phyloP scores from a whole-genome alignment of 108 stramenopile species.

The Stephanodiscus triporus region DNA sequence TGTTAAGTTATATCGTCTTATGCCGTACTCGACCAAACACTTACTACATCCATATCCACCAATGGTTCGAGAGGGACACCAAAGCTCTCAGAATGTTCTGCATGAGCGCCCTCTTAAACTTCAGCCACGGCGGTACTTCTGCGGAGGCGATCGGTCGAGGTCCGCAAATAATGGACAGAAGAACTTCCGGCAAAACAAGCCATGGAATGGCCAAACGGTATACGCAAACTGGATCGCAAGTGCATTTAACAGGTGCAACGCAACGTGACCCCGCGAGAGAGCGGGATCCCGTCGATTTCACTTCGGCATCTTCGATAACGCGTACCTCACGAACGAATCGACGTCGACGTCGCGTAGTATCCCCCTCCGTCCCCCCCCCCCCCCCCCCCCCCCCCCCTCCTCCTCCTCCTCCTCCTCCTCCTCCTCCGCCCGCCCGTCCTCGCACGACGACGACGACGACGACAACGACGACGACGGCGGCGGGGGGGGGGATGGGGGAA shows the following conservation, averaged over 20 bases:
- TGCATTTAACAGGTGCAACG: constrained; percentile 68
- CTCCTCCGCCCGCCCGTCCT: neutral
- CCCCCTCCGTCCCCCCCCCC: constrained; percentile 22
- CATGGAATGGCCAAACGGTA: constrained; percentile 69
- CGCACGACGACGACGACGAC: neutral
- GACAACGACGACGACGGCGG: constrained; percentile 24
- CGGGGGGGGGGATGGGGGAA: constrained; percentile 6
- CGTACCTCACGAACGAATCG: constrained; percentile 55
- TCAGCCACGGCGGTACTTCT: constrained; percentile 13
- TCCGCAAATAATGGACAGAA: constrained; percentile 62
- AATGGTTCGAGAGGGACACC: neutral
- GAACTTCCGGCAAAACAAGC: constrained; percentile 69
- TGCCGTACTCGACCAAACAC: neutral
- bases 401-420: constrained; percentile 1
- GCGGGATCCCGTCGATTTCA: too few species aligned
- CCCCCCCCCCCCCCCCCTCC: constrained; percentile 18
- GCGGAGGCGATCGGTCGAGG: constrained; percentile 62
- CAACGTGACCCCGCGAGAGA: too few species aligned
- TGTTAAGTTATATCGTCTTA: too few species aligned
- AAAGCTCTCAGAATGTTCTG: neutral
- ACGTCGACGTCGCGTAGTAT: constrained; percentile 37
- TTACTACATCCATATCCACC: neutral
- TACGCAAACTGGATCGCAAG: constrained; percentile 75
- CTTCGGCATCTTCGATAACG: constrained; percentile 35
- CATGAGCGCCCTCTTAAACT: constrained; percentile 4